Conservation (phyloP, 345 rosid species). For the Gossypium arboreum region DNA sequence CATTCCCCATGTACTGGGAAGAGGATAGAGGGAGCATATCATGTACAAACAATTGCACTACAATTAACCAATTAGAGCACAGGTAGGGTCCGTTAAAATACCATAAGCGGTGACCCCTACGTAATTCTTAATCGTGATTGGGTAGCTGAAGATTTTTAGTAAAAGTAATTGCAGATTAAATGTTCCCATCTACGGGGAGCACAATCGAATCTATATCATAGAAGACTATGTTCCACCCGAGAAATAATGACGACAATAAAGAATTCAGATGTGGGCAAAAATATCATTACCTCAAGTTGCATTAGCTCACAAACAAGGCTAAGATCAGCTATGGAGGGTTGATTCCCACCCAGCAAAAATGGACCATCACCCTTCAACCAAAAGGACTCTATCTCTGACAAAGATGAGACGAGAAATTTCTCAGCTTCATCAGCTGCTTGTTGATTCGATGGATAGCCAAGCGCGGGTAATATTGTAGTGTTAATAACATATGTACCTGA, state of each 20-base stretch:
- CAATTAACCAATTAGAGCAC: no score
- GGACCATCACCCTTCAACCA: slow-evolving; percentile 74
- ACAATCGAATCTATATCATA: no score
- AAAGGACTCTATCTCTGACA: slow-evolving; percentile 54
- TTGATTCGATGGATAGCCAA: slow-evolving; percentile 50
- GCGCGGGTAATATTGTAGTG: slow-evolving; percentile 42
- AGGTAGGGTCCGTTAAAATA: no score
- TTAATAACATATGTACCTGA: slow-evolving; percentile 50
- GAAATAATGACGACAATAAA: no score
- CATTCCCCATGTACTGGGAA: neutral
- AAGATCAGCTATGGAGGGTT: slow-evolving; percentile 80
- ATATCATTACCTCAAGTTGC: slow-evolving; percentile 61
- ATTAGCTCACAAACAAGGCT: slow-evolving; percentile 77
- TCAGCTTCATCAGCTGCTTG: slow-evolving; percentile 64
- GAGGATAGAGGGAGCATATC: neutral
- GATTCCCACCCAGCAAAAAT: slow-evolving; percentile 68
- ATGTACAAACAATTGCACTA: no score
- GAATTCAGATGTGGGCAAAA: neutral
- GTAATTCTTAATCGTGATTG: neutral
- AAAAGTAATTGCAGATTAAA: no score
- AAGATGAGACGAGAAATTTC: slow-evolving; percentile 47
- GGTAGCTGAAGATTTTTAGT: no score
- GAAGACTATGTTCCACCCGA: no score
- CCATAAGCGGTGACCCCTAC: no score
- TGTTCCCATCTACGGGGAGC: no score